These are phyloP conservation scores for Dillenia turbinata DNA, from an alignment of 164 flowering plant genomes.

Conservation along the genomic window DNA sequence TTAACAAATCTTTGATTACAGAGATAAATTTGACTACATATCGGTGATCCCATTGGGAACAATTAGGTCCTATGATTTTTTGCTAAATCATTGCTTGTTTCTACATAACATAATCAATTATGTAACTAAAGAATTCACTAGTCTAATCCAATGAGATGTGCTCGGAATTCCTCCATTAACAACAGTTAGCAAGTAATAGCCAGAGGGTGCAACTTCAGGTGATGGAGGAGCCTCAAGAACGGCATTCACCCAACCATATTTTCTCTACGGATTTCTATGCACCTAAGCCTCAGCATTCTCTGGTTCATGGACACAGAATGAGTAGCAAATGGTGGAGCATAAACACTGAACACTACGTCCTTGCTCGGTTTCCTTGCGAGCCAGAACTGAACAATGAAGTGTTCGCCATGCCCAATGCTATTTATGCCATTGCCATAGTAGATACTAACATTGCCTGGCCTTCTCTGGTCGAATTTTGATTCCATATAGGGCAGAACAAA, in stretches of 20 bases:
- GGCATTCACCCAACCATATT: slow-evolving; percentile 32
- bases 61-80: too few relatives aligned
- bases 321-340: slow-evolving; percentile 63
- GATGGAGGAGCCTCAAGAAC: slow-evolving; percentile 57
- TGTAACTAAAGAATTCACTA: slow-evolving; percentile 20
- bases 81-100: too few relatives aligned
- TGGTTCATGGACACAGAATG: slow-evolving; percentile 68
- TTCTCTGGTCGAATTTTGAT: slow-evolving; percentile 13
- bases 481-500: slow-evolving; percentile 51
- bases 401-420: slow-evolving; percentile 33
- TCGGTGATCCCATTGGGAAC: too few relatives aligned
- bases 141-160: slow-evolving; percentile 45
- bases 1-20: too few relatives aligned
- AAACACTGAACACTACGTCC: slow-evolving; percentile 32
- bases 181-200: slow-evolving; percentile 62
- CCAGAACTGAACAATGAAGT: slow-evolving; percentile 36
- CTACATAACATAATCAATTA: too few relatives aligned
- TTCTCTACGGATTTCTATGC: slow-evolving; percentile 24
- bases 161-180: slow-evolving; percentile 59
- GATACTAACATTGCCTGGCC: slow-evolving; percentile 43
- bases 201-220: slow-evolving; percentile 63
- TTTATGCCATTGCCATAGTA: neutral
- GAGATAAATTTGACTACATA: too few relatives aligned
- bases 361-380: slow-evolving; percentile 24
- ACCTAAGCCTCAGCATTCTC: slow-evolving; percentile 55